These are phyloP conservation scores for Bolboschoenus planiculmis DNA, from an alignment of 176 grass and related monocot genomes.

Conservation along the genomic window DNA sequence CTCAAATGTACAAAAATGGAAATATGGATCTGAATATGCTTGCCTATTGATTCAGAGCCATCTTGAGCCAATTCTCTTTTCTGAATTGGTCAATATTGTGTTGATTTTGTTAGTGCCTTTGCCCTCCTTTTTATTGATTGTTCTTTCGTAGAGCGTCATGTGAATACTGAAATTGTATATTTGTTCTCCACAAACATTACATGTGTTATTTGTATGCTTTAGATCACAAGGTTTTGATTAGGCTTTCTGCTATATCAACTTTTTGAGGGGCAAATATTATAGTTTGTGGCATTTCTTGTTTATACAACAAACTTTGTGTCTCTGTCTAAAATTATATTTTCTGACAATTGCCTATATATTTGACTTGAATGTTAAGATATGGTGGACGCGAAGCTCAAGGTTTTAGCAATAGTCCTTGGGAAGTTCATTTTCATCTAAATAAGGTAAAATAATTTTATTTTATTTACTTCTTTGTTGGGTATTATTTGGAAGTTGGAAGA, in stretches of 20 bases:
- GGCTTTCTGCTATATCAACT: not conserved
- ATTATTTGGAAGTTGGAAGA: not conserved
- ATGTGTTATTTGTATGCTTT: not conserved
- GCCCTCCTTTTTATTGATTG: not conserved
- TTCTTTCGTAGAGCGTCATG: not conserved
- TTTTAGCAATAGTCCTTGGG: constrained; percentile 52
- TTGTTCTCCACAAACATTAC: not conserved
- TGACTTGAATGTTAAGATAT: constrained; percentile 48
- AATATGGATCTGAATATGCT: constrained; percentile 93
- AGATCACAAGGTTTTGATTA: not conserved
- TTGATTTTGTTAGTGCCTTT: constrained; percentile 67
- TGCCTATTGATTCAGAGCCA: constrained; percentile 71
- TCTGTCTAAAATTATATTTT: constrained; percentile 17
- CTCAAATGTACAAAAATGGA: constrained; percentile 44
- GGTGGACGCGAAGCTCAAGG: constrained; percentile 19
- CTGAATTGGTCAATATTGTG: constrained; percentile 64
- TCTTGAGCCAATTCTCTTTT: constrained; percentile 66
- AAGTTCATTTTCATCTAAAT: constrained; percentile 82
- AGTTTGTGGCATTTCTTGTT: not conserved
- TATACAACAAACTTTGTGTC: not conserved
- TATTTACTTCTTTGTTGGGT: not conserved
- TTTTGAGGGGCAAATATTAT: not conserved
- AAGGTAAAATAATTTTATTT: constrained; percentile 31
- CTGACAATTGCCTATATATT: constrained; percentile 9
- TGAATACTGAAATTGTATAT: not conserved